These are phyloP conservation scores for Seiridium unicorne DNA, from an alignment of 2,329 filamentous ascomycete species.

Conservation along the genomic window DNA sequence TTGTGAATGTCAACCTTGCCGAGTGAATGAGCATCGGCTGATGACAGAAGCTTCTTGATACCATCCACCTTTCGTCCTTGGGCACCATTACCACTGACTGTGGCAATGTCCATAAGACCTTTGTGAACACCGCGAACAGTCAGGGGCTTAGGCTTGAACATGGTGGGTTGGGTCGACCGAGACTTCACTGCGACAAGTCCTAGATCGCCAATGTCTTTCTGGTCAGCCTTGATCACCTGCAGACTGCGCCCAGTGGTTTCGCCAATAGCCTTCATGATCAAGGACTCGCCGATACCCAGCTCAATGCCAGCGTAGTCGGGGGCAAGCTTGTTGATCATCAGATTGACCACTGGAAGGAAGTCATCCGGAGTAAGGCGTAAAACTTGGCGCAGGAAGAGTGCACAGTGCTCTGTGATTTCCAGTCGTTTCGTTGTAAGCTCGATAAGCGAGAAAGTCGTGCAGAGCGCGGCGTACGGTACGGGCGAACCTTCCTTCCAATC, in stretches of 20 bases:
- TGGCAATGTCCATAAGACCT: constrained; percentile 85
- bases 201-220: constrained; percentile 94
- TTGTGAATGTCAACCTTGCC: constrained; percentile 87
- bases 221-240: constrained; percentile 88
- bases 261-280: constrained; percentile 98
- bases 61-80: constrained; percentile 88
- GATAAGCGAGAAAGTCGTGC: constrained; percentile 89
- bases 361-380: constrained; percentile 85
- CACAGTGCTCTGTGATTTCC: constrained; percentile 84
- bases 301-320: constrained; percentile 97
- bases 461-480: constrained; percentile 91
- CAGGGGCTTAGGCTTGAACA: constrained; percentile 95
- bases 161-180: constrained; percentile 89
- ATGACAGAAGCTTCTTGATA: constrained; percentile 95
- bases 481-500: constrained; percentile 90
- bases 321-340: constrained; percentile 98
- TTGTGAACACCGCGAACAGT: constrained; percentile 86
- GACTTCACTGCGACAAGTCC: constrained; percentile 95
- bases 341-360: constrained; percentile 79
- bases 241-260: constrained; percentile 89
- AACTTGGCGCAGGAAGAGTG: constrained; percentile 91
- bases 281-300: constrained; percentile 94
- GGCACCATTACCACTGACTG: constrained; percentile 79
- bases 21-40: constrained; percentile 71
- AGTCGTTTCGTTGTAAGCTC: constrained; percentile 93